A percentile compares a stretch with the other conserved stretches of the same genome.
phyloP scores from a whole-genome alignment of 257 asterid genomes.

The Eustoma russellianum region DNA sequence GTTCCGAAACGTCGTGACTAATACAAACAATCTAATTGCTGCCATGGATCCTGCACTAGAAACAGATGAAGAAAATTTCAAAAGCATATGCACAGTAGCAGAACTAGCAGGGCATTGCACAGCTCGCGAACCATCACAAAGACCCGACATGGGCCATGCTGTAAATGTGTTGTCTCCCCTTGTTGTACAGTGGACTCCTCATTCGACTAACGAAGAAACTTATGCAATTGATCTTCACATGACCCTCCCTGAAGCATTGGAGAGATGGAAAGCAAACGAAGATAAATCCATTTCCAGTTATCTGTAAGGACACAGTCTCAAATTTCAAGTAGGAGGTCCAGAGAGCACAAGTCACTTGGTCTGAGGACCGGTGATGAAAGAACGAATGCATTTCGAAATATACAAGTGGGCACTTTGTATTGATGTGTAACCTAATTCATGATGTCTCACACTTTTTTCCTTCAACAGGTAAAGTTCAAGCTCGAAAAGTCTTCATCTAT shows the following conservation, averaged over 20 bases:
- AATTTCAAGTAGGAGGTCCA: neutral
- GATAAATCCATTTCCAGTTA: slow-evolving; percentile 22
- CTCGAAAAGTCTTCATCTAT: no score
- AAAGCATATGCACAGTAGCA: slow-evolving; percentile 45
- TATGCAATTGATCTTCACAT: slow-evolving; percentile 25
- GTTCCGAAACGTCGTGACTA: slow-evolving; percentile 44
- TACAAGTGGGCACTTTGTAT: no score
- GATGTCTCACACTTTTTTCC: no score
- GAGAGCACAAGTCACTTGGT: neutral
- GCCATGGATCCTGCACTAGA: slow-evolving; percentile 39
- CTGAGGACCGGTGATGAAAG: neutral
- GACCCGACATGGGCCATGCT: slow-evolving; percentile 79
- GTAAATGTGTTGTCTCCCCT: slow-evolving; percentile 56
- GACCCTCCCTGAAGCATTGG: slow-evolving; percentile 59
- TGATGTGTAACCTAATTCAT: no score
- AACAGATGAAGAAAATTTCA: slow-evolving; percentile 40
- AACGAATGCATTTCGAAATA: no score
- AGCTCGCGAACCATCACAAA: slow-evolving; percentile 47
- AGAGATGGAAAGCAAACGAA: slow-evolving; percentile 53
- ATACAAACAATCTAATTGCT: slow-evolving; percentile 30
- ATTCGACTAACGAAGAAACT: slow-evolving; percentile 12
- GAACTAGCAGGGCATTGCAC: slow-evolving; percentile 84
- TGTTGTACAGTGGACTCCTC: slow-evolving; percentile 76
- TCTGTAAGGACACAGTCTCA: neutral
- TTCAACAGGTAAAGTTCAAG: no score